Percentiles rank a stretch among this genome's conserved stretches.
phyloP scores from a whole-genome alignment of 1,284 basidiomycete genomes.

The Leucoagaricus sp. region DNA sequence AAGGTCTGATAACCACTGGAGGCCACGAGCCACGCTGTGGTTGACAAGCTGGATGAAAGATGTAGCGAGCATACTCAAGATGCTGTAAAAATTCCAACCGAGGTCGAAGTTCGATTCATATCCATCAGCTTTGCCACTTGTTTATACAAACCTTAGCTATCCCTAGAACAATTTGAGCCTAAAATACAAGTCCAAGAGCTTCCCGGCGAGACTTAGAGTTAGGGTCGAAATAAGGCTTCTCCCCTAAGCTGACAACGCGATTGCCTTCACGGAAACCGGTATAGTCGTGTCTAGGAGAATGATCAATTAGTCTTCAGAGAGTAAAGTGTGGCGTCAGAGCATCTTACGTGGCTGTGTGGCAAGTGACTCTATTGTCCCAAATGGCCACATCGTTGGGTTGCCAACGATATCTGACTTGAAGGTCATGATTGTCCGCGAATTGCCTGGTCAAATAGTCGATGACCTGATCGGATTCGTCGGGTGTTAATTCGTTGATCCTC shows the following conservation, averaged over 20 bases:
- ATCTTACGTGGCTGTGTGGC: constrained; percentile 54
- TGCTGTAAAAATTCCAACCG: no score
- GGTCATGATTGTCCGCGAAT: constrained; percentile 59
- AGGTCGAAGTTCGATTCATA: no score
- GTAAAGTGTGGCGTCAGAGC: no score
- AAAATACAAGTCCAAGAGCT: constrained; percentile 25
- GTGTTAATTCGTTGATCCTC: constrained; percentile 62
- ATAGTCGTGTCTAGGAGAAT: constrained; percentile 47
- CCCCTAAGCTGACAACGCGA: constrained; percentile 63
- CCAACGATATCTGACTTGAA: constrained; percentile 61
- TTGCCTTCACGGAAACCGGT: constrained; percentile 50
- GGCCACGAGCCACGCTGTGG: no score
- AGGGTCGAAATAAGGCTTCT: constrained; percentile 61
- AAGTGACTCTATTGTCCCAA: constrained; percentile 56
- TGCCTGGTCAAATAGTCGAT: constrained; percentile 51
- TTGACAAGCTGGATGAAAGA: no score
- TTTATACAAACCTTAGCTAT: no score
- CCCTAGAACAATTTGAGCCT: no score
- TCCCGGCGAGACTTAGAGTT: constrained; percentile 48
- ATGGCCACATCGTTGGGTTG: constrained; percentile 51
- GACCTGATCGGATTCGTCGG: constrained; percentile 59
- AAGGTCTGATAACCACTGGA: no score
- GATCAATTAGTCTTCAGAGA: not conserved
- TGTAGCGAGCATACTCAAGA: no score
- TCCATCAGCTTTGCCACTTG: no score